Evolutionary conservation across 2,329 filamentous ascomycete species (phyloP).

Genomic region (Xylariaceae sp.): DNA sequence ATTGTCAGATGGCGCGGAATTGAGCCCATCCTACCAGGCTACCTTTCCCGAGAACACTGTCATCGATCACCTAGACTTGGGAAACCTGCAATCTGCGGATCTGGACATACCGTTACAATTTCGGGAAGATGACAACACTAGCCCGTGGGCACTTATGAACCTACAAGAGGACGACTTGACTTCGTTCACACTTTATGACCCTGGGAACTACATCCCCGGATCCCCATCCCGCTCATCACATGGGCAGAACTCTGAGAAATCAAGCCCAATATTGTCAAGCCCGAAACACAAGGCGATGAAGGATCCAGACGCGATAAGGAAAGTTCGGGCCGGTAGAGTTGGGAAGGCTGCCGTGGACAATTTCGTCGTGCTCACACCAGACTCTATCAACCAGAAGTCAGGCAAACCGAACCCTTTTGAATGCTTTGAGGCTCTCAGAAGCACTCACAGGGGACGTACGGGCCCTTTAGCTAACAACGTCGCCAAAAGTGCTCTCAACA

Average conservation of each 20-base stretch:
- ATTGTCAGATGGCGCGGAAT: conserved; percentile 14
- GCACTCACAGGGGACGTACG: conserved; percentile 53
- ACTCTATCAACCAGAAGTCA: conserved; percentile 47
- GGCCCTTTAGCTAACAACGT: conserved; percentile 52
- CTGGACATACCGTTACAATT: conserved; percentile 37
- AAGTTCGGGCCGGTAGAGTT: conserved; percentile 39
- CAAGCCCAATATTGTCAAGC: conserved; percentile 26
- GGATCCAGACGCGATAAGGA: conserved; percentile 36
- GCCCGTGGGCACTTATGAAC: conserved; percentile 41
- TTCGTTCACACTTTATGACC: conserved; percentile 34
- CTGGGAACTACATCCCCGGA: conserved; percentile 27
- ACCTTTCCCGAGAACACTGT: conserved; percentile 28
- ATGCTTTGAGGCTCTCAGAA: conserved; percentile 50
- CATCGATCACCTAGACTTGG: conserved; percentile 20
- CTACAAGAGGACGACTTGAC: conserved; percentile 31
- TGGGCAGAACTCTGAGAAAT: conserved; percentile 20
- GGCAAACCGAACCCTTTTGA: conserved; percentile 51
- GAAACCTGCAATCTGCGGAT: conserved; percentile 25
- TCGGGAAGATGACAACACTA: conserved; percentile 34
- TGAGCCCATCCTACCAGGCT: conserved; percentile 21
- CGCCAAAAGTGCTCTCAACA: conserved; percentile 51
- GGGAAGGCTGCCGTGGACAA: conserved; percentile 44
- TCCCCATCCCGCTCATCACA: conserved; percentile 24
- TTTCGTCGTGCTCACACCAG: conserved; percentile 54
- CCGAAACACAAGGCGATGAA: conserved; percentile 25